Base-by-base conservation (phyloP, 768 basidiomycete genomes). In the Lentinus tigrinus region DNA sequence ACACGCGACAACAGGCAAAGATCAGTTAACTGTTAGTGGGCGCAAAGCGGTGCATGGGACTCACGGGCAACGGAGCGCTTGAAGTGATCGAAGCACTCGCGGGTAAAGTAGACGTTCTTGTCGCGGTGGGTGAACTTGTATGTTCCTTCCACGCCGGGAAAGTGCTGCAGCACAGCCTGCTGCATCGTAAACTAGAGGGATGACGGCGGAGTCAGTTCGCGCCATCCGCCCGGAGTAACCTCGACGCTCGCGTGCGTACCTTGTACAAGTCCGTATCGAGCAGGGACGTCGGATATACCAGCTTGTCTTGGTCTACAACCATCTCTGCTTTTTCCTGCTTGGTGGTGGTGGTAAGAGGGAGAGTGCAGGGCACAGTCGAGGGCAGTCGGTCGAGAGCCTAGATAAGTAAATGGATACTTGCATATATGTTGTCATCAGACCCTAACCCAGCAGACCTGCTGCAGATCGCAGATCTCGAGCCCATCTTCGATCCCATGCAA, bases 191-290 rank as follows among this genome's bases (percentile, higher is more conserved):
- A 78, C 93, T 96, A 56, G 4, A 23, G 10, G 37, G 13, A 26
- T 14, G 23, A 31, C n/a, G 28, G 40, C 21, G 44, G 2, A 17
- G 16, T 17, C 11, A 27, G 11, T 14, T 24, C 21, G 27, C 47
- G 34, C 34, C 43, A n/a, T 28, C 46, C 46, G 11, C 23, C 10
- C 14, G 39, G 31, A 44, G 40, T 65, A 27, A 46, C 54, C 38
- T 27, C 43, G 43, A 31, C 55, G n/a, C 23, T 50, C n/a, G 23
- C 37, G 34, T 13, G 58, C 36, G 44, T 52, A 88, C 93, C 83
- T 96, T 98, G 84, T 98, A 98, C 28, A 96, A 74, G 72, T 98
- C 96, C 0, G 94, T 95, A 72, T 98, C 96, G 44, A 98, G 80
- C 51, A 98, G 77, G 16, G 93, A 95, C 27, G 63, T 60, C 0